Conservation (phyloP, 352 stramenopile species). For the Pythium dissimile region DNA sequence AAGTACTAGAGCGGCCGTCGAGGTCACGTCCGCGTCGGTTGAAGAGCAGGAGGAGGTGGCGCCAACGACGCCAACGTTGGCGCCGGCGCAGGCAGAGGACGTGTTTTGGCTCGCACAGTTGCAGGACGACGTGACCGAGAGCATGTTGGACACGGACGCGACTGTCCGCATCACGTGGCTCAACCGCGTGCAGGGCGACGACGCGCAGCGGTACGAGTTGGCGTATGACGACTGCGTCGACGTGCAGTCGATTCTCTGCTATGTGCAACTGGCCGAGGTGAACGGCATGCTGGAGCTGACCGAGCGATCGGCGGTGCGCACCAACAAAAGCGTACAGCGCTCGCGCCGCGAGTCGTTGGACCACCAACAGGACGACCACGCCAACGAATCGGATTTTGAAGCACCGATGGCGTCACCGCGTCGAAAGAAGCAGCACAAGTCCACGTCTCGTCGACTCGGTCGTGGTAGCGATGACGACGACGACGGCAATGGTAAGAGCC, state of each 20-base stretch:
- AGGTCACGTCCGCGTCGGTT: no score
- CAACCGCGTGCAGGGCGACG: conserved; percentile 24
- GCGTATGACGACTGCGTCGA: conserved; percentile 56
- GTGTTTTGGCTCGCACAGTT: conserved; percentile 68
- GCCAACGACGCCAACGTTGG: not conserved
- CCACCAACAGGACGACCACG: conserved; percentile 17
- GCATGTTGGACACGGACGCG: conserved; percentile 49
- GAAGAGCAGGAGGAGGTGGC: no score
- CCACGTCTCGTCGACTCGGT: not conserved
- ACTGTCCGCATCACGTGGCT: conserved; percentile 60
- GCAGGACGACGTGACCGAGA: conserved; percentile 68
- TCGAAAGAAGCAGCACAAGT: conserved; percentile 15
- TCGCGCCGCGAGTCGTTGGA: conserved; percentile 28
- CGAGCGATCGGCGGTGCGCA: conserved; percentile 43
- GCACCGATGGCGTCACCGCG: conserved; percentile 28
- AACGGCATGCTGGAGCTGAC: conserved; percentile 42
- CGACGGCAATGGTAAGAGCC: not conserved
- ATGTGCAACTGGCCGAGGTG: conserved; percentile 44
- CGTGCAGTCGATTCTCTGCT: conserved; percentile 66
- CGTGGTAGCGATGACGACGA: conserved; percentile 1
- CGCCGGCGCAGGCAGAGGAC: not conserved
- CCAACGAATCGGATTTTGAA: conserved; percentile 35
- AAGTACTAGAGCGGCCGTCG: not conserved
- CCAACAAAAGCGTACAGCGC: conserved; percentile 36
- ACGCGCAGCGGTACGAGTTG: conserved; percentile 28